Conservation (phyloP, 257 asterid genomes). For the Asclepias syriaca region DNA sequence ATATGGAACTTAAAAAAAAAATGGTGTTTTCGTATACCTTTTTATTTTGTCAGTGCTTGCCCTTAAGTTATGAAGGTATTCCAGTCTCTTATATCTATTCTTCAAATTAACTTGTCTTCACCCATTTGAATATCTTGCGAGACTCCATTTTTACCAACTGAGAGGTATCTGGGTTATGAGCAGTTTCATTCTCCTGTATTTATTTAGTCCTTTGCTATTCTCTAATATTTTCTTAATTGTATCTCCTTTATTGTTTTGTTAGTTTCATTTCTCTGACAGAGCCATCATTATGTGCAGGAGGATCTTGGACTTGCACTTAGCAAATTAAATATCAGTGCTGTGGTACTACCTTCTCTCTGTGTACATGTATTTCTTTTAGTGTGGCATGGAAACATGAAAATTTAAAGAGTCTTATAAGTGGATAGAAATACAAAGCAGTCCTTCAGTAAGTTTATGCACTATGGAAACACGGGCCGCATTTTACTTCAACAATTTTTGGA, state of each 20-base stretch:
- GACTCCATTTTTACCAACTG: not conserved
- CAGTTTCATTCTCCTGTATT: not conserved
- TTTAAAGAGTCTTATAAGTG: too few relatives aligned
- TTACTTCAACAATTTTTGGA: not conserved
- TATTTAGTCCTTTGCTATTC: not conserved
- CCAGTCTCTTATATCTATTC: not conserved
- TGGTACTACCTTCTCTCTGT: constrained; percentile 45
- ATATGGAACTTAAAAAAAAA: not conserved
- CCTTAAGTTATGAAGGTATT: too few relatives aligned
- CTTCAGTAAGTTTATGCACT: not conserved
- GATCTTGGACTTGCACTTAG: constrained; percentile 54
- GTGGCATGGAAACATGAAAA: not conserved
- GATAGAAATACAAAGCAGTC: not conserved
- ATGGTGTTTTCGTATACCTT: not conserved
- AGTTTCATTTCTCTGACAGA: not conserved
- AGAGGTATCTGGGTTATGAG: not conserved
- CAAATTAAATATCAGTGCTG: constrained; percentile 60
- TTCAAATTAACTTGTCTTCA: not conserved
- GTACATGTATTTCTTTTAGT: constrained; percentile 3
- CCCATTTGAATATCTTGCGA: not conserved
- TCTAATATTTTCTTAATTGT: not conserved
- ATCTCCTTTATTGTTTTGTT: not conserved
- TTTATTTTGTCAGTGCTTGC: not conserved
- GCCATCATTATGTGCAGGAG: constrained; percentile 50
- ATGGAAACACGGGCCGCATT: not conserved